Evolutionary conservation across 2,329 filamentous ascomycete genomes (phyloP), one percentile per base, ranked within the genome.

Genomic region (Calonectria hawksworthii): DNA sequence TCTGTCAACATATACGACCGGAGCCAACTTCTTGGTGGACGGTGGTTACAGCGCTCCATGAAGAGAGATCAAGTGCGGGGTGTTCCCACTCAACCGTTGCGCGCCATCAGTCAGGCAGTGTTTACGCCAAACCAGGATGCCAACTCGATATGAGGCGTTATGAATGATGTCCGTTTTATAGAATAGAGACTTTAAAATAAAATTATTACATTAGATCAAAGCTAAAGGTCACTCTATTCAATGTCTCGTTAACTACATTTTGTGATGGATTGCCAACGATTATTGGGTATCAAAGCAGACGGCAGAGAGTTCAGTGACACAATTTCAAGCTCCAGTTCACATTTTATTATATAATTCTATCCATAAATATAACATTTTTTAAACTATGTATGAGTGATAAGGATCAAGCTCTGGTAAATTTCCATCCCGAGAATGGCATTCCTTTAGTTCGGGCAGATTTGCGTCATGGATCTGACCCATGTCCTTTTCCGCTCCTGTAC

Each of bases 1-100:
- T 67, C 74, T 78, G 4, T 80, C 75, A 30, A 77, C 80, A 6
- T 81, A 80, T 51, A 80, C 79, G 2, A 81, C 80, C 3, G 80
- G 80, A 2, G 74, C 79, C 2, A 78, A 81, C 64, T 75, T 81
- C 34, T 59, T 76, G 30, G 70, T 81, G 18, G 78, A 81, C 44
- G 78, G 79, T 14, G 78, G 79, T 0, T 80, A 81, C 54, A 79
- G 68, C 18, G 72, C 72, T 14, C 67, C 68, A 16, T 65, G 14
- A 47, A n/a, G 11, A 3, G 18, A 18, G 9, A 11, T 16, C 3
- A 11, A 16, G 16, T 16, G 3, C 7, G 1, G 23, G 3, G 32
- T 26, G 21, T 36, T 36, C 10, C 14, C 4, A n/a, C 6, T 18
- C 8, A n/a, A 8, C 41, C 41, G 18, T 2, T 44, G 41, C 7